phyloP scores from a whole-genome alignment of 2,329 filamentous ascomycete species.

The Microascus cirrosus region DNA sequence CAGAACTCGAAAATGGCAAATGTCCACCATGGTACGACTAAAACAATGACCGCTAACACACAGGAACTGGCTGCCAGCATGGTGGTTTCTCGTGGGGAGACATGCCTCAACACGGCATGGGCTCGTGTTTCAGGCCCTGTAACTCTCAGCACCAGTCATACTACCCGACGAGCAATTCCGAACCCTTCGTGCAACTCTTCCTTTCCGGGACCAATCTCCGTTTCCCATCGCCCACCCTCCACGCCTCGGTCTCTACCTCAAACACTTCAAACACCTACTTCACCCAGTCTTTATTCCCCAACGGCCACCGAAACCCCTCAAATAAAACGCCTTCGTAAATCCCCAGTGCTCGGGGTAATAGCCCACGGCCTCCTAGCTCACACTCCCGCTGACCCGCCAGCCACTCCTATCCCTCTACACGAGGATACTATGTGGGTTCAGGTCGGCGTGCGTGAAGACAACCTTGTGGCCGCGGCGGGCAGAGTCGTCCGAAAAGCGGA shows the following conservation, averaged over 20 bases:
- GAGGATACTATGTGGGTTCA: constrained; percentile 21
- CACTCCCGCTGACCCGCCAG: constrained; percentile 36
- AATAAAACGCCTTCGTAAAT: constrained; percentile 15
- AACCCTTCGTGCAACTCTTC: too few relatives aligned
- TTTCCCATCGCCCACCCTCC: constrained; percentile 1
- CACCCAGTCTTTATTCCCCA: not conserved
- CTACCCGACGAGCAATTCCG: not conserved
- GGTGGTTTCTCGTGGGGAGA: too few relatives aligned
- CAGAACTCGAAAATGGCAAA: too few relatives aligned
- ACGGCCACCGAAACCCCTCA: not conserved
- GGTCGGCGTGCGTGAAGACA: constrained; percentile 20
- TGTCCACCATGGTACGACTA: too few relatives aligned
- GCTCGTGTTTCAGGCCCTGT: too few relatives aligned
- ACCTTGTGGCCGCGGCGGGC: constrained; percentile 13
- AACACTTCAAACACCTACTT: not conserved
- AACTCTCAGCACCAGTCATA: not conserved
- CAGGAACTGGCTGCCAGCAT: too few relatives aligned
- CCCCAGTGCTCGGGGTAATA: constrained; percentile 23
- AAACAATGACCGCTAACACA: too few relatives aligned
- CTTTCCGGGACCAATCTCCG: too few relatives aligned
- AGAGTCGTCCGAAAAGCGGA: constrained; percentile 18
- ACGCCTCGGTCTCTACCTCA: constrained; percentile 1
- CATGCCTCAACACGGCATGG: too few relatives aligned
- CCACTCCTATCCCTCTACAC: constrained; percentile 5
- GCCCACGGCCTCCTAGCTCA: constrained; percentile 43